phyloP scores from a whole-genome alignment of 2,329 filamentous ascomycete species.

The Xylariaceae sp. region DNA sequence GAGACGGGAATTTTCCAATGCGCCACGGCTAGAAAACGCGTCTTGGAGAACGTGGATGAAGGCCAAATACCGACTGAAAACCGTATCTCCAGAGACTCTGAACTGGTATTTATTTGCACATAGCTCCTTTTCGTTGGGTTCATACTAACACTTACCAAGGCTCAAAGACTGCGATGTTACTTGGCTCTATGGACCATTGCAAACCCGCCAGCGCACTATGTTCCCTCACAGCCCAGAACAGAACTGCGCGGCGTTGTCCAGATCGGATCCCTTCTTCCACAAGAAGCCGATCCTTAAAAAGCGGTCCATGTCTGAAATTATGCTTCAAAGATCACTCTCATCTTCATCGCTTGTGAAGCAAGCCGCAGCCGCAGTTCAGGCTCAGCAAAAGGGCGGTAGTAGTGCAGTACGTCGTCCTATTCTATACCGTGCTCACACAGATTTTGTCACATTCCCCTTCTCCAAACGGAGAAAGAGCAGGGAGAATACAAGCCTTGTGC shows the following conservation, averaged over 20 bases:
- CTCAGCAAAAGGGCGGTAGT: conserved; percentile 60
- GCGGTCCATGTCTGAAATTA: conserved; percentile 90
- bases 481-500: conserved; percentile 59
- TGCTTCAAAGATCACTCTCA: conserved; percentile 84
- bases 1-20: conserved; percentile 72
- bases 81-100: conserved; percentile 82
- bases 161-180: conserved; percentile 96
- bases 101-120: conserved; percentile 68
- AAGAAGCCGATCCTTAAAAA: conserved; percentile 97
- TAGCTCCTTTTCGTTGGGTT: conserved; percentile 19
- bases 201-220: conserved; percentile 59
- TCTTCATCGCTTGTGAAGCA: conserved; percentile 85
- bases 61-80: conserved; percentile 78
- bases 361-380: conserved; percentile 78
- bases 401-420: conserved; percentile 46
- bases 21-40: conserved; percentile 82
- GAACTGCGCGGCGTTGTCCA: conserved; percentile 42
- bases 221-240: conserved; percentile 41
- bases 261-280: conserved; percentile 60
- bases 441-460: conserved; percentile 62
- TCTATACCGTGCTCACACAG: conserved; percentile 60
- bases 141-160: conserved; percentile 45
- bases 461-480: conserved; percentile 56
- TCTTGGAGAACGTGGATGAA: conserved; percentile 98
- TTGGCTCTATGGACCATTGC: conserved; percentile 92